Evolutionary conservation across 2,329 filamentous ascomycete genomes (phyloP), one percentile per base, ranked within the genome.

Genomic region (Magnaporthiopsis incrustans): DNA sequence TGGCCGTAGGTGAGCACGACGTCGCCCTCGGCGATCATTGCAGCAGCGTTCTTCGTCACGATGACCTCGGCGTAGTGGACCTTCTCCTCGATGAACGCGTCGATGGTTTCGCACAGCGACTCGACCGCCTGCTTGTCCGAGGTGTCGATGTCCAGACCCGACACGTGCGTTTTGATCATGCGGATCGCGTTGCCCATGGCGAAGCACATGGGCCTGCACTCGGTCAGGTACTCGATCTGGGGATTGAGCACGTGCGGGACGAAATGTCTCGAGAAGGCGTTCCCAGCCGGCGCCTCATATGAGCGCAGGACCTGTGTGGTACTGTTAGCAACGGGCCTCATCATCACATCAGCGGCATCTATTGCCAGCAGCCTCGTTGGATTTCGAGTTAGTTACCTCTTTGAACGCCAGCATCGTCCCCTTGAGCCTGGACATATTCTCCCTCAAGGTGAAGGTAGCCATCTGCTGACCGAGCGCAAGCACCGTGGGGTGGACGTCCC

Each of bases 131-230:
- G 87, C 26, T 85, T 79, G 73, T 99, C 94, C 35, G 91, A 87
- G 1, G 89, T 85, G 69, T 93, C 90, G 57, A 94, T 92, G 71
- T 97, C 92, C 65, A 97, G 88, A 70, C 92, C 92, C 71, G 91
- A 90, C 73, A 99, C 94, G 71, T 92, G 87, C 60, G 97, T 86
- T 80, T 99, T 99, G 61, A 99, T 83, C 82, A 92, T 94, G 64
- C 95, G 87, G 73, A 99, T 96, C 50, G 92, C 92, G 75, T 98
- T 99, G 66, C 95, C 95, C 88, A 98, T 97, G 67, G 91, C 92
- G 76, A 97, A 95, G 69, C 91, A 96, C 77, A 99, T 90, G 44
- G 95, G 93, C n/a, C 95, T 88, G 73, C 93, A 97, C 69, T 92
- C 92, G 66, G 91, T 91, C 66, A 99, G 84, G 73, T 96, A 97